Evolutionary conservation across 768 basidiomycete genomes (phyloP).

Genomic region (Arthromyces matolae): DNA sequence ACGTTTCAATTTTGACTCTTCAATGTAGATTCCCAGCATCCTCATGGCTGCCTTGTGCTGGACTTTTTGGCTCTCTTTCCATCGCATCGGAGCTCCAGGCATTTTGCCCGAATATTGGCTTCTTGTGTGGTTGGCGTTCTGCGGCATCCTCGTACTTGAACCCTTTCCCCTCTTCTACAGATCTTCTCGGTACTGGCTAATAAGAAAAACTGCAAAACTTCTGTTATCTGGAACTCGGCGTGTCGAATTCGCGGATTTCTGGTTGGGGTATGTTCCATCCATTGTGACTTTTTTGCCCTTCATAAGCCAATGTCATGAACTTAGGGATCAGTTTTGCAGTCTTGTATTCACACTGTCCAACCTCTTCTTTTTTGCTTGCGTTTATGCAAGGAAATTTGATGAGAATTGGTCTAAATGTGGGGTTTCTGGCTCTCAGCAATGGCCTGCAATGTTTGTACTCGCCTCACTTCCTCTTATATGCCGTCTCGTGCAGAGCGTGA

Average conservation of each 20-base stretch:
- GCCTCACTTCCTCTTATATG: constrained; percentile 64
- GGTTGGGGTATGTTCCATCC: constrained; percentile 70
- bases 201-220: constrained; percentile 59
- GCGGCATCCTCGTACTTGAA: constrained; percentile 58
- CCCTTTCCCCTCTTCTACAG: constrained; percentile 68
- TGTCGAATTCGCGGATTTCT: constrained; percentile 90
- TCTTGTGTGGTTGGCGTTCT: constrained; percentile 72
- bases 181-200: constrained; percentile 76
- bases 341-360: constrained; percentile 72
- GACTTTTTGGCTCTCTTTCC: constrained; percentile 83
- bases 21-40: constrained; percentile 67
- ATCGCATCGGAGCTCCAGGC: constrained; percentile 49
- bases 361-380: constrained; percentile 71
- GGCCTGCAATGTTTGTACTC: constrained; percentile 61
- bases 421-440: constrained; percentile 38
- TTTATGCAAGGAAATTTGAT: constrained; percentile 57
- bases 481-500: constrained; percentile 83
- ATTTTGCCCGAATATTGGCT: constrained; percentile 75
- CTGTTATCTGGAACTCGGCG: constrained; percentile 62
- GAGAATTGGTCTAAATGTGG: constrained; percentile 47
- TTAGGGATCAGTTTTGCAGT: constrained; percentile 80
- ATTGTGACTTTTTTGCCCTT: not conserved
- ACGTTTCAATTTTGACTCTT: constrained; percentile 6
- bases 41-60: constrained; percentile 72
- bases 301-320: not conserved